Evolutionary conservation across 2,329 filamentous ascomycete genomes (phyloP).

Genomic region (Calonectria montana): DNA sequence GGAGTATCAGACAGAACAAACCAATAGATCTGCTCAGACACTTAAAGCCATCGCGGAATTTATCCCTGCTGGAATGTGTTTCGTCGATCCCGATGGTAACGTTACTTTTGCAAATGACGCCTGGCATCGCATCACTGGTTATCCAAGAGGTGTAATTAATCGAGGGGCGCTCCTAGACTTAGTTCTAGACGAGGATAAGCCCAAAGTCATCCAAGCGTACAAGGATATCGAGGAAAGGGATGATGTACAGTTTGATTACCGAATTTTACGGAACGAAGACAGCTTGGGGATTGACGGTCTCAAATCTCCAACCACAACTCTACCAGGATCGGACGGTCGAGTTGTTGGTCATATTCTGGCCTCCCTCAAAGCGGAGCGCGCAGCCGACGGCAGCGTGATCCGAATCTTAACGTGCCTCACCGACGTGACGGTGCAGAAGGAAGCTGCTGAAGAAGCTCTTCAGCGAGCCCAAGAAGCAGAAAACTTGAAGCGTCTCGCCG

Average conservation of each 20-base stretch:
- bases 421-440: constrained; percentile 63
- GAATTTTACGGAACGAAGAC: constrained; percentile 39
- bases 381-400: constrained; percentile 55
- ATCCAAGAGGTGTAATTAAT: constrained; percentile 48
- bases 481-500: constrained; percentile 65
- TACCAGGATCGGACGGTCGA: constrained; percentile 41
- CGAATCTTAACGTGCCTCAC: constrained; percentile 62
- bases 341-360: constrained; percentile 59
- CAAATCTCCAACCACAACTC: constrained; percentile 32
- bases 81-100: constrained; percentile 72
- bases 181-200: constrained; percentile 59
- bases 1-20: constrained; percentile 63
- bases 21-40: constrained; percentile 68
- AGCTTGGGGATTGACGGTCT: constrained; percentile 9
- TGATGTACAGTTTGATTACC: constrained; percentile 60
- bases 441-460: constrained; percentile 60
- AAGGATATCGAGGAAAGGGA: constrained; percentile 52
- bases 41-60: constrained; percentile 80
- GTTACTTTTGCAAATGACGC: constrained; percentile 79
- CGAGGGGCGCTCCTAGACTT: constrained; percentile 55
- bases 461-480: constrained; percentile 62
- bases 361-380: constrained; percentile 59
- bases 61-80: constrained; percentile 79
- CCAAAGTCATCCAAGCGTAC: constrained; percentile 54
- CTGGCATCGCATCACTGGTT: constrained; percentile 66